Evolutionary conservation across 495 filamentous ascomycete species (phyloP).

Genomic region (Poronia punctata): DNA sequence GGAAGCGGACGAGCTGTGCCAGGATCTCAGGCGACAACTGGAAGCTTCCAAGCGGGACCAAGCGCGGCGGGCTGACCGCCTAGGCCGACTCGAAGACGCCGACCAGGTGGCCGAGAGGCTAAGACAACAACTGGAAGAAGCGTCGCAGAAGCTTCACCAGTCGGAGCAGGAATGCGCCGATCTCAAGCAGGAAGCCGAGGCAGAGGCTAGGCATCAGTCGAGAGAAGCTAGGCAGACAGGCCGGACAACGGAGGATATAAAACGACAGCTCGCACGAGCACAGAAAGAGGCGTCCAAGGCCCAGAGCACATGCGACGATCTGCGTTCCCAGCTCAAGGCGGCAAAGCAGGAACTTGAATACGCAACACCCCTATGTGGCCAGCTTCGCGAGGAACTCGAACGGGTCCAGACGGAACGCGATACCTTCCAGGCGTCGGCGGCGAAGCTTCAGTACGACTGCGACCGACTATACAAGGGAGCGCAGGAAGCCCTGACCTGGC

Average conservation of each 20-base stretch:
- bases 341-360: slow-evolving; percentile 22
- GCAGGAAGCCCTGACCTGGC: slow-evolving; percentile 20
- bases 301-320: slow-evolving; percentile 16
- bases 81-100: slow-evolving; percentile 70
- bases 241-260: slow-evolving; percentile 39
- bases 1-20: slow-evolving; percentile 41
- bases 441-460: slow-evolving; percentile 36
- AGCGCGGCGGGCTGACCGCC: slow-evolving; percentile 29
- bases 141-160: slow-evolving; percentile 29
- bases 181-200: slow-evolving; percentile 34
- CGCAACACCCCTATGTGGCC: slow-evolving; percentile 11
- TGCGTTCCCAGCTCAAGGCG: slow-evolving; percentile 15
- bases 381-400: slow-evolving; percentile 40
- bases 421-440: slow-evolving; percentile 34
- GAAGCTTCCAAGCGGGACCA: slow-evolving; percentile 29
- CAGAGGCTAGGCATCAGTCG: slow-evolving; percentile 44
- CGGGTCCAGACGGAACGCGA: slow-evolving; percentile 38
- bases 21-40: slow-evolving; percentile 45
- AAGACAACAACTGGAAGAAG: slow-evolving; percentile 46
- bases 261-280: slow-evolving; percentile 35
- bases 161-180: slow-evolving; percentile 35
- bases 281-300: slow-evolving; percentile 5
- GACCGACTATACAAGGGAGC: slow-evolving; percentile 28
- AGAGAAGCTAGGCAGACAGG: slow-evolving; percentile 33
- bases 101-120: slow-evolving; percentile 65